Evolutionary conservation across 768 basidiomycete genomes (phyloP).

Genomic region (Mycena rosella): DNA sequence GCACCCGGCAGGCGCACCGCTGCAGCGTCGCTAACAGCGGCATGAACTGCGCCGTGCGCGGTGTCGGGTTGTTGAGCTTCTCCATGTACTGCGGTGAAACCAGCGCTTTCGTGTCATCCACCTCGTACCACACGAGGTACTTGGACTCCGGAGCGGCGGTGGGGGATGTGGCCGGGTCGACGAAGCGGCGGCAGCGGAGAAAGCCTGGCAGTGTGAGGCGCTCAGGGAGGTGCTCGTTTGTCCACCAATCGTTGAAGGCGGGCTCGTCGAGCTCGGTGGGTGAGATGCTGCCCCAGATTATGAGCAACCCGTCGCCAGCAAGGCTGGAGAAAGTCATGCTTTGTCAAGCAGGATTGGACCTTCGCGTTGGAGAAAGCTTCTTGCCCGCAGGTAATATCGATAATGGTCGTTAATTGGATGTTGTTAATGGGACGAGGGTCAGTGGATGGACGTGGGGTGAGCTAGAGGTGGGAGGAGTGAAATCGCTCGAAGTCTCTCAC

Average conservation of each 20-base stretch:
- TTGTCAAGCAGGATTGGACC: conserved; percentile 19
- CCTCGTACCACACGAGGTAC: conserved; percentile 29
- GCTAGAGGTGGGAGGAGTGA: conserved; percentile 18
- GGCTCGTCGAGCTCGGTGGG: conserved; percentile 26
- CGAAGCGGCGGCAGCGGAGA: conserved; percentile 30
- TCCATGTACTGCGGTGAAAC: conserved; percentile 27
- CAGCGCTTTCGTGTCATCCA: conserved; percentile 23
- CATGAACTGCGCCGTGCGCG: conserved; percentile 26
- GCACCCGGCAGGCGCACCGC: conserved; percentile 29
- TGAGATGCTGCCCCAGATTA: conserved; percentile 28
- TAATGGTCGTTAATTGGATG: conserved; percentile 18
- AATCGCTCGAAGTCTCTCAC: conserved; percentile 23
- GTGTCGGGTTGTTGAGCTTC: conserved; percentile 28
- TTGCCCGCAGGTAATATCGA: conserved; percentile 8
- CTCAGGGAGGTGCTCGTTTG: conserved; percentile 27
- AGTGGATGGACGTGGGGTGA: conserved; percentile 22
- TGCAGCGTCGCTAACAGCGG: conserved; percentile 24
- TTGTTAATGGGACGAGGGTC: conserved; percentile 23
- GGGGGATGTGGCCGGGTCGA: conserved; percentile 12
- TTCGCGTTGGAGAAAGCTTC: conserved; percentile 1
- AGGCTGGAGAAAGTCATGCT: conserved; percentile 28
- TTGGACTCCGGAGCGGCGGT: conserved; percentile 18
- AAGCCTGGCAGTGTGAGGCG: conserved; percentile 29
- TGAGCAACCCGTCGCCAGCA: conserved; percentile 22
- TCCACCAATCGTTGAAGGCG: conserved; percentile 25